These are phyloP conservation scores for Domatiomyces globalis DNA, from an alignment of 2,329 filamentous ascomycete genomes.

Conservation along the genomic window DNA sequence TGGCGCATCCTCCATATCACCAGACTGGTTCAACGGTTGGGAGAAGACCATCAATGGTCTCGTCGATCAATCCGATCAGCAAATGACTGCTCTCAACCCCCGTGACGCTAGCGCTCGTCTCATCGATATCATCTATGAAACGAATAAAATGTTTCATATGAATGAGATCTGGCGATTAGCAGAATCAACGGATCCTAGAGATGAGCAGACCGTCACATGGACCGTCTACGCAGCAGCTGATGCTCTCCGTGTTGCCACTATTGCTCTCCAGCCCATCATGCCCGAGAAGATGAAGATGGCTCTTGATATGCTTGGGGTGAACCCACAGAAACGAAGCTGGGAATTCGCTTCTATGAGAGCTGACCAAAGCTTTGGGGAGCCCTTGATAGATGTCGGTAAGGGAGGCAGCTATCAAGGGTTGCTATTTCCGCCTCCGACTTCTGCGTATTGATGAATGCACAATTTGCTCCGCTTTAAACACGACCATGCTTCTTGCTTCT, in stretches of 20 bases:
- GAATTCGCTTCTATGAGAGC: not conserved
- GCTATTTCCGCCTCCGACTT: not conserved
- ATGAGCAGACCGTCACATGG: constrained; percentile 36
- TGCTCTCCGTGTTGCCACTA: constrained; percentile 61
- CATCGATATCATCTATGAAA: constrained; percentile 28
- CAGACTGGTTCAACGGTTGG: not conserved
- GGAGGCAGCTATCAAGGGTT: not conserved
- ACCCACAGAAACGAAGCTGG: not conserved
- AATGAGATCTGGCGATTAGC: constrained; percentile 54
- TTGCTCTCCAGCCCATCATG: constrained; percentile 84
- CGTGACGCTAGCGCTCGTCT: constrained; percentile 23
- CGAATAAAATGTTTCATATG: constrained; percentile 53
- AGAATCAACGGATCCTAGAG: constrained; percentile 13
- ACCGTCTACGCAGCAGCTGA: constrained; percentile 61
- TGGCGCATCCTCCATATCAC: not conserved
- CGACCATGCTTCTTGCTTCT: too few relatives aligned
- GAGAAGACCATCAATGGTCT: not conserved
- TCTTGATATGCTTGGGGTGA: constrained; percentile 65
- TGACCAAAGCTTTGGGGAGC: not conserved
- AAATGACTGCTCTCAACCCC: constrained; percentile 52
- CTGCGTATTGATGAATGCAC: not conserved
- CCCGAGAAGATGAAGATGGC: constrained; percentile 59
- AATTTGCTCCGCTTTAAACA: not conserved
- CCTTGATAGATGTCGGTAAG: not conserved
- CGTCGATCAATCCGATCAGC: constrained; percentile 30